Percentiles rank a stretch among this genome's conserved stretches.
phyloP scores from a whole-genome alignment of 1,139 yeast species.

The Candida labiduridarum region DNA sequence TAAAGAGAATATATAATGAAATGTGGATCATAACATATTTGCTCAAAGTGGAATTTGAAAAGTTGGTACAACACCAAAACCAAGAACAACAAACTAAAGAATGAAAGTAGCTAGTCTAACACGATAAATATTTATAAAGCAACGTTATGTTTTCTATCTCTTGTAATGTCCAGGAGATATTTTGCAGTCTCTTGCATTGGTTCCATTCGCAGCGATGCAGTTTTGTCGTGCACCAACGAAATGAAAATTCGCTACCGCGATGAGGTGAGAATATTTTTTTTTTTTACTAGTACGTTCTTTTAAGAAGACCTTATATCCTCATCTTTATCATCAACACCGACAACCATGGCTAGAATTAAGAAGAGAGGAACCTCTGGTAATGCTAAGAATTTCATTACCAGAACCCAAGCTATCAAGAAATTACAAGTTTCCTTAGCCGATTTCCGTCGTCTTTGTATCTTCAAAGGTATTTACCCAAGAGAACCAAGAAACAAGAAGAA shows the following conservation, averaged over 20 bases:
- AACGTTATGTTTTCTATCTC: neutral
- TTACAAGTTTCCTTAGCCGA: conserved; percentile 96
- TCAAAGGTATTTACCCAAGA: conserved; percentile 95
- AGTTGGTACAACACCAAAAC: neutral
- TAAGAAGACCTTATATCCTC: neutral
- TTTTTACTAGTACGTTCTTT: neutral
- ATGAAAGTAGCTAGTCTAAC: too few relatives aligned
- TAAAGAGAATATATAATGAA: conserved; percentile 18
- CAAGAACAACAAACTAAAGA: too few relatives aligned
- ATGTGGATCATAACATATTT: conserved; percentile 29
- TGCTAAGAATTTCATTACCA: conserved; percentile 88
- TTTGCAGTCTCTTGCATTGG: neutral
- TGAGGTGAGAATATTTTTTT: neutral
- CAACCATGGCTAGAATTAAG: conserved; percentile 45
- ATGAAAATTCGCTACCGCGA: neutral
- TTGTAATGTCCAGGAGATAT: too few relatives aligned
- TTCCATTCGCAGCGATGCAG: neutral
- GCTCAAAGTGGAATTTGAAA: conserved; percentile 19
- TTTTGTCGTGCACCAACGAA: too few relatives aligned
- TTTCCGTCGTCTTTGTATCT: conserved; percentile 94
- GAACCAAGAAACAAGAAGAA: conserved; percentile 96
- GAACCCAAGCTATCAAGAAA: conserved; percentile 93
- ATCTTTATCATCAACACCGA: neutral
- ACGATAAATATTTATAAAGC: too few relatives aligned
- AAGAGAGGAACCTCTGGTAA: conserved; percentile 87